Evolutionary conservation across 2,329 filamentous ascomycete species (phyloP).

Genomic region (Sporothrix variecibatus): DNA sequence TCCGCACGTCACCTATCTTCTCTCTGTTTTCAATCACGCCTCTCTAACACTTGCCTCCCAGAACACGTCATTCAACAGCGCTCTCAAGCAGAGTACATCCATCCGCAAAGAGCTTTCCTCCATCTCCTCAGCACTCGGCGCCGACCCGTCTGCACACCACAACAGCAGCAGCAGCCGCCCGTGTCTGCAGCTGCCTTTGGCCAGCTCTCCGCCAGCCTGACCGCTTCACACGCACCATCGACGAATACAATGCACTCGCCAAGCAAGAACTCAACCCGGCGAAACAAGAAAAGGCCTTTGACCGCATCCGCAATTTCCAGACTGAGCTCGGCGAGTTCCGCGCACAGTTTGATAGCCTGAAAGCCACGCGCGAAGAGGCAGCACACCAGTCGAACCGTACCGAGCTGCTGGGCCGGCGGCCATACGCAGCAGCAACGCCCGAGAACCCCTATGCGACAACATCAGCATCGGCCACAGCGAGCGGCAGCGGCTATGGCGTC

Average conservation of each 20-base stretch:
- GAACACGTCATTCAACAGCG: slow-evolving; percentile 86
- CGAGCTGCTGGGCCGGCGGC: slow-evolving; percentile 82
- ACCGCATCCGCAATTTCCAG: slow-evolving; percentile 83
- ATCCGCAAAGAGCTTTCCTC: slow-evolving; percentile 70
- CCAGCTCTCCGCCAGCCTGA: slow-evolving; percentile 68
- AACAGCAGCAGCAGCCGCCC: slow-evolving; percentile 51
- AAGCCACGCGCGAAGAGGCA: slow-evolving; percentile 74
- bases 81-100: slow-evolving; percentile 79
- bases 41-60: slow-evolving; percentile 37
- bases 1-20: not conserved
- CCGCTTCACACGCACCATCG: slow-evolving; percentile 84
- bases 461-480: slow-evolving; percentile 21
- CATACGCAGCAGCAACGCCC: slow-evolving; percentile 75
- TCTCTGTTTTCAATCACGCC: not conserved
- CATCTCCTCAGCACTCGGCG: slow-evolving; percentile 36
- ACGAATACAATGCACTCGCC: slow-evolving; percentile 85
- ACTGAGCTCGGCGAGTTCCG: slow-evolving; percentile 79
- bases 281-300: slow-evolving; percentile 88
- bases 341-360: slow-evolving; percentile 73
- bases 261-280: slow-evolving; percentile 86
- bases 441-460: slow-evolving; percentile 83
- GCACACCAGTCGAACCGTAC: slow-evolving; percentile 66
- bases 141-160: slow-evolving; percentile 33
- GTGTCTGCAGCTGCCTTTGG: slow-evolving; percentile 47
- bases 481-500: slow-evolving; percentile 38